Conservation (phyloP, 2,329 filamentous ascomycete genomes). For the Drechslerella dactyloides region DNA sequence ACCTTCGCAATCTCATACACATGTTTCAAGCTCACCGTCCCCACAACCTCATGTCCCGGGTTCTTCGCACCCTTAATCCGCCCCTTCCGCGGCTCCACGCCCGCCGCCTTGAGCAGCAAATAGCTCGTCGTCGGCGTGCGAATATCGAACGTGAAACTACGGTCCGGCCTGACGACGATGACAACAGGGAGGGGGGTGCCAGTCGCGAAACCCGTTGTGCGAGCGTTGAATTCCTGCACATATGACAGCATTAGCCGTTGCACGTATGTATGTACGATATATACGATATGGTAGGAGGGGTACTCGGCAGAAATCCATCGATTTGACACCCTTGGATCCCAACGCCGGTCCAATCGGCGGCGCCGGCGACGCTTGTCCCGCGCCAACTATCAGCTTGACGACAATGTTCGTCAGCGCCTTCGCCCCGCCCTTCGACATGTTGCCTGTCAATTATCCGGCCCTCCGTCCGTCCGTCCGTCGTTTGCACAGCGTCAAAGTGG, state of each 20-base stretch:
- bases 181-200: slow-evolving; percentile 89
- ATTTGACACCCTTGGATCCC: slow-evolving; percentile 97
- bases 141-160: slow-evolving; percentile 89
- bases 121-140: slow-evolving; percentile 94
- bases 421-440: slow-evolving; percentile 41
- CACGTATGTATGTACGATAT: slow-evolving; percentile 6
- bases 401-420: slow-evolving; percentile 70
- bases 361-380: slow-evolving; percentile 90
- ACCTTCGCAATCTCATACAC: slow-evolving; percentile 97
- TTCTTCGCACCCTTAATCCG: slow-evolving; percentile 76
- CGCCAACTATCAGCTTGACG: slow-evolving; percentile 96
- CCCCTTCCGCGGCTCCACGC: slow-evolving; percentile 74
- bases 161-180: slow-evolving; percentile 89
- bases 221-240: slow-evolving; percentile 91
- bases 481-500: too few species aligned
- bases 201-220: slow-evolving; percentile 79
- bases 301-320: slow-evolving; percentile 99
- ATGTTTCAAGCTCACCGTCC: slow-evolving; percentile 91
- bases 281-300: slow-evolving; percentile 5
- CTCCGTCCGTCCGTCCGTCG: background rate
- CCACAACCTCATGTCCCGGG: slow-evolving; percentile 71
- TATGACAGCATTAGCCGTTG: too few species aligned
- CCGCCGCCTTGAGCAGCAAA: slow-evolving; percentile 82
- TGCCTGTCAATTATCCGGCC: background rate
- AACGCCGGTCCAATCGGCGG: slow-evolving; percentile 95